Percentiles rank a stretch among this genome's conserved stretches.
Evolutionary conservation across 805 yeast species (phyloP).

Genomic region (Nakazawaea sp.): DNA sequence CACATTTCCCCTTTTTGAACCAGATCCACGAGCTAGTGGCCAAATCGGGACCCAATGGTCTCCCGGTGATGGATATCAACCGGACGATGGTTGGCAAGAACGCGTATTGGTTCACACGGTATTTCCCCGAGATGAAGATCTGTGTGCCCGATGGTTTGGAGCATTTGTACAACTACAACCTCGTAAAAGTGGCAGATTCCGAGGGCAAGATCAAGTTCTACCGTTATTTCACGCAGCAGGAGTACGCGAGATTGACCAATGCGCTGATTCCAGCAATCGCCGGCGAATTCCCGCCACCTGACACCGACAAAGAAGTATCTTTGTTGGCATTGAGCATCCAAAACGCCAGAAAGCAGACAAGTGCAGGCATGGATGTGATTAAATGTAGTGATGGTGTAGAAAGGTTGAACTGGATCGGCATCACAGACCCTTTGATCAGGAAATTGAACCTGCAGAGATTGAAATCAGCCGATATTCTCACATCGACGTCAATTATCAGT

Average conservation of each 20-base stretch:
- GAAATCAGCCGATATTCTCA: conserved; percentile 1
- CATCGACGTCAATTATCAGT: neutral
- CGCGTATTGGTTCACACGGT: conserved; percentile 38
- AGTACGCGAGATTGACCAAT: conserved; percentile 27
- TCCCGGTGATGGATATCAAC: conserved; percentile 51
- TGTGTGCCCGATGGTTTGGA: neutral
- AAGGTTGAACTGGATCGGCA: conserved; percentile 7
- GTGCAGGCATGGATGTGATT: conserved; percentile 1
- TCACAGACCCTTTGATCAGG: conserved; percentile 6
- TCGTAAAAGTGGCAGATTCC: conserved; percentile 62
- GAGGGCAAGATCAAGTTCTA: conserved; percentile 70
- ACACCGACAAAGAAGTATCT: conserved; percentile 4
- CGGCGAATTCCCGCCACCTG: neutral
- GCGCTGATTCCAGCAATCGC: conserved; percentile 6
- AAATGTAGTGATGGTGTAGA: conserved; percentile 6
- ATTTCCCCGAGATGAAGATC: conserved; percentile 8
- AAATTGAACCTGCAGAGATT: neutral
- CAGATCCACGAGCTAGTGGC: conserved; percentile 50
- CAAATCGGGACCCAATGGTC: conserved; percentile 38
- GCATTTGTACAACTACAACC: conserved; percentile 23
- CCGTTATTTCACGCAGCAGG: conserved; percentile 47
- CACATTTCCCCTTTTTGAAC: conserved; percentile 54
- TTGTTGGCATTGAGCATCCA: conserved; percentile 13
- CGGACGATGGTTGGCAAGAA: conserved; percentile 45
- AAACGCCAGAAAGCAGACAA: conserved; percentile 1